phyloP scores from a whole-genome alignment of 129 eudicot species.

The Pittosporum tobira region DNA sequence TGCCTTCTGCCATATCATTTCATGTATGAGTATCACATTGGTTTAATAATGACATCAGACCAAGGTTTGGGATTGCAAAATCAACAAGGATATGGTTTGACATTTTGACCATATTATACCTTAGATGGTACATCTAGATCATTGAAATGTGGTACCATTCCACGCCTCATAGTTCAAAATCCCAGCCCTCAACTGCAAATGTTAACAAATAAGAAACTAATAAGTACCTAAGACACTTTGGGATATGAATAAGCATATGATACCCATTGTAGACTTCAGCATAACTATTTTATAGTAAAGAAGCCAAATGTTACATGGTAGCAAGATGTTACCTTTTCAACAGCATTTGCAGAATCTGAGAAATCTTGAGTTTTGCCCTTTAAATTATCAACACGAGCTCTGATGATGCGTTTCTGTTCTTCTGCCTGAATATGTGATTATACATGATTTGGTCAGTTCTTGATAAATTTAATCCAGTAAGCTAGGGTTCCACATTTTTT shows the following conservation, averaged over 20 bases:
- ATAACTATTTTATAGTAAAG: neutral
- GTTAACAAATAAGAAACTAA: neutral
- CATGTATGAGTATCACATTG: neutral
- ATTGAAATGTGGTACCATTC: neutral
- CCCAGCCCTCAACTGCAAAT: slow-evolving; percentile 17
- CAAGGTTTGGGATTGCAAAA: neutral
- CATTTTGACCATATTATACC: neutral
- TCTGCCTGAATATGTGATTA: slow-evolving; percentile 33
- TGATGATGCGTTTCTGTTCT: slow-evolving; percentile 28
- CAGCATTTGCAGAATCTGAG: slow-evolving; percentile 28
- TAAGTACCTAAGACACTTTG: neutral
- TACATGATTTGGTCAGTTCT: slow-evolving; percentile 1
- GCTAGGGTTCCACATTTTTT: too few species aligned
- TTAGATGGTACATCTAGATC: neutral
- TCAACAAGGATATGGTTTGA: neutral
- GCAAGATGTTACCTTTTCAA: slow-evolving; percentile 36
- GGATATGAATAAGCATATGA: neutral
- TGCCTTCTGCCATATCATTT: neutral
- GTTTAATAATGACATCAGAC: neutral
- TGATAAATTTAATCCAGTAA: neutral
- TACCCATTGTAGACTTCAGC: neutral
- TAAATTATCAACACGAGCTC: slow-evolving; percentile 39
- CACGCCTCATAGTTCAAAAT: slow-evolving; percentile 14
- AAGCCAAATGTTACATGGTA: neutral
- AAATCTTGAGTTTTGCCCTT: slow-evolving; percentile 32